Base-by-base conservation (phyloP, 2,329 filamentous ascomycete genomes). In the Penicillium sp. region DNA sequence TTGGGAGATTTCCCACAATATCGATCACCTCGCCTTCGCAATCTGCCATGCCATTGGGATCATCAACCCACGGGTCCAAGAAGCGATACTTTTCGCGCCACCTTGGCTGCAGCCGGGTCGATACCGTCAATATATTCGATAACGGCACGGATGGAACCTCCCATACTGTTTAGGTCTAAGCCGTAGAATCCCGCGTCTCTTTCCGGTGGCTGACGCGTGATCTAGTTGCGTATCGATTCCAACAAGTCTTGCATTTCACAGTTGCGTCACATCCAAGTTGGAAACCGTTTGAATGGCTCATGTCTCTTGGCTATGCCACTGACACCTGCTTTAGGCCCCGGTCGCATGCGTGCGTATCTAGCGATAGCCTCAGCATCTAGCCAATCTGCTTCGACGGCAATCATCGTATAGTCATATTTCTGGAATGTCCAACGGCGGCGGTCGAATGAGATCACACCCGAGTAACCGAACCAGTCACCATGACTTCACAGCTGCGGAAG, bases 241-340 rank as follows among this genome's bases (percentile, higher is more conserved):
- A 78, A 72, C 41, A 82, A 76, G 2, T 73, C 71, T 49, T 80
- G 76, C 56, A 80, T 74, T 56, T 82, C 80, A 12, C 66, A 64
- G 53, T 82, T 82, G 9, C 80, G 73, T 80, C 80, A 82, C 79
- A 82, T 82, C 80, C 79, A 82, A 3, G 74, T 78, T 12, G 80
- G 80, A 41, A 82, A 82, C 21, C 79, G 71, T 32, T 76, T 68
- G 59, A 82, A 82, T 5, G 74, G 69, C 30, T 73, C 70, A 10
- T 73, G 63, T 5, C 64, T 59, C 12, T 57, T 60, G 2, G 55
- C 55, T 21, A 46, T 51, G 18, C 63, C 64, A 20, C 66, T 62
- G 34, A 74, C 56, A 30, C 64, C 53, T 26, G 65, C 64, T 55
- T 73, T 61, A 17, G 66, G 61, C 23, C 74, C 64, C 12, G 76